Conservation (phyloP, 164 flowering plant genomes). For the Annona cherimola region DNA sequence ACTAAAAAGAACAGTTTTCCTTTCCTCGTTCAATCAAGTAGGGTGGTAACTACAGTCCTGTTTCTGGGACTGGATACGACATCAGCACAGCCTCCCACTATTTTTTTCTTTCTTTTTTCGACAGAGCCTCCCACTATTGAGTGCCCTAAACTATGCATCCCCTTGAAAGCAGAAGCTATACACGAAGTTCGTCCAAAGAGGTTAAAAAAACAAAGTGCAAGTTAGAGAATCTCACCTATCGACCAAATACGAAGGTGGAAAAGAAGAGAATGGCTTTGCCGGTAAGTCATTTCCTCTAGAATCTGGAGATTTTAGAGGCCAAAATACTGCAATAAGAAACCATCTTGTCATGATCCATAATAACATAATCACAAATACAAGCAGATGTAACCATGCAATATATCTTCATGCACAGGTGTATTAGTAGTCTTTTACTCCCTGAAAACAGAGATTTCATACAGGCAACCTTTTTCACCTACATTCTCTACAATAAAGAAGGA, state of each 20-base stretch:
- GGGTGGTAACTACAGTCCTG: neutral
- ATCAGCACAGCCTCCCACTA: neutral
- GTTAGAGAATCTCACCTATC: conserved; percentile 30
- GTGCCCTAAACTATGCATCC: too few species aligned
- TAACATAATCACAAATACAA: neutral
- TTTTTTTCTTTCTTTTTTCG: too few species aligned
- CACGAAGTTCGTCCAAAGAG: too few species aligned
- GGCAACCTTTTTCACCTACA: too few species aligned
- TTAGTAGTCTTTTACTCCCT: too few species aligned
- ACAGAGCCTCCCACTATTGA: too few species aligned
- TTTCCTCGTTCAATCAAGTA: neutral
- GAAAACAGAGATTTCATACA: too few species aligned
- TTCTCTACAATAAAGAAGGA: too few species aligned
- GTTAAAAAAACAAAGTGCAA: neutral
- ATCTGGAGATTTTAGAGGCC: conserved; percentile 55
- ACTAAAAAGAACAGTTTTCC: neutral
- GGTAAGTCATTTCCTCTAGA: conserved; percentile 33
- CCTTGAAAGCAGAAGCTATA: too few species aligned
- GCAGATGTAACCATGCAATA: neutral
- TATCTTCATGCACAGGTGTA: neutral
- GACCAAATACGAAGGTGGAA: conserved; percentile 45
- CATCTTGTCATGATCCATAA: neutral
- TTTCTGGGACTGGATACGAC: neutral
- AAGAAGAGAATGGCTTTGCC: conserved; percentile 30
- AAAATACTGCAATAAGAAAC: conserved; percentile 41